phyloP scores from a whole-genome alignment of 371 early-diverging fungal genomes.

The Sporodiniella umbellata region DNA sequence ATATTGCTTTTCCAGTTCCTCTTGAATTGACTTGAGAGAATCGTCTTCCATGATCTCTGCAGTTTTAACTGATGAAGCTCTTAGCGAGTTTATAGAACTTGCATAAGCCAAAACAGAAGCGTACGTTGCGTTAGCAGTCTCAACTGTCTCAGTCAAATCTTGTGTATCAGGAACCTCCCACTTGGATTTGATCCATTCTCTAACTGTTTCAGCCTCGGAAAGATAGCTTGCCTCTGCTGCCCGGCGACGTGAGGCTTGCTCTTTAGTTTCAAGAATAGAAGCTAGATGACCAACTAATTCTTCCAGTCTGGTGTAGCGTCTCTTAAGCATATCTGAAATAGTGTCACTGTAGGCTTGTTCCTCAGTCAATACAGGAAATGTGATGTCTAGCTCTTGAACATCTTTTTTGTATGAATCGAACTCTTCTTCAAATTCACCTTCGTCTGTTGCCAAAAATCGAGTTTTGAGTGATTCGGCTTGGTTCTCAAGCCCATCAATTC shows the following conservation, averaged over 20 bases:
- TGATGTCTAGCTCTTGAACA: slow-evolving; percentile 5
- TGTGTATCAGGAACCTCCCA: background rate
- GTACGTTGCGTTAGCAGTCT: background rate
- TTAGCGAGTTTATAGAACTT: slow-evolving; percentile 4
- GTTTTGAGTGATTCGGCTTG: slow-evolving; percentile 17
- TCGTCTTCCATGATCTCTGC: background rate
- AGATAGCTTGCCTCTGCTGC: slow-evolving; percentile 33
- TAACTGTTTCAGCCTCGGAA: slow-evolving; percentile 24
- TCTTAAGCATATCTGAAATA: slow-evolving; percentile 25
- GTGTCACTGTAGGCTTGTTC: slow-evolving; percentile 13
- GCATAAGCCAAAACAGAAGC: slow-evolving; percentile 8
- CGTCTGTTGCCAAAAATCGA: slow-evolving; percentile 9
- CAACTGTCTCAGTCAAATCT: background rate
- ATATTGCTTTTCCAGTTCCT: background rate
- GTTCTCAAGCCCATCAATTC: slow-evolving; percentile 4
- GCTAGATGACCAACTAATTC: slow-evolving; percentile 24
- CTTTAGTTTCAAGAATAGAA: slow-evolving; percentile 25
- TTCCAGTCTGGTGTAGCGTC: slow-evolving; percentile 24
- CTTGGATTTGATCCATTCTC: slow-evolving; percentile 28
- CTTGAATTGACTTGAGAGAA: background rate
- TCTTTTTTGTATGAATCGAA: slow-evolving; percentile 3
- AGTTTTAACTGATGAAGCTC: slow-evolving; percentile 3
- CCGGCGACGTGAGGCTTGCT: slow-evolving; percentile 28
- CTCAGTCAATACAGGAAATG: slow-evolving; percentile 1
- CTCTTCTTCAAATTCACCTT: slow-evolving; percentile 1